phyloP scores from a whole-genome alignment of 116 monocot genomes.

The Papilionanthe hybrid region DNA sequence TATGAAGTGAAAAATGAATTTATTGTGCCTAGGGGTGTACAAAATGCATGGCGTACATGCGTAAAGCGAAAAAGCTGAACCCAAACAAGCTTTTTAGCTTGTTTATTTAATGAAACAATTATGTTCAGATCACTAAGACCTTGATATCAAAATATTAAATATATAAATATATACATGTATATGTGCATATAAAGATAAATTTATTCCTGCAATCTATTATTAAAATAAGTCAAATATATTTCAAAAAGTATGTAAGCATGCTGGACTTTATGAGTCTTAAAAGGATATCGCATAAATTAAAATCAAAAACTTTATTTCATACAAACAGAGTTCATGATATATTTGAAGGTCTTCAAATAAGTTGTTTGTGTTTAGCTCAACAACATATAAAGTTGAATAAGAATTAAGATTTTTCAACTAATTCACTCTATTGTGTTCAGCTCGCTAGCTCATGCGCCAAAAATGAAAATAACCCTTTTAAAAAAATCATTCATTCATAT shows the following conservation, averaged over 20 bases:
- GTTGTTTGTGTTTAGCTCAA: not conserved
- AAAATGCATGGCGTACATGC: not conserved
- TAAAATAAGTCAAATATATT: not conserved
- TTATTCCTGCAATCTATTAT: not conserved
- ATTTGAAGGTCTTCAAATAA: not conserved
- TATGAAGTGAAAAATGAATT: not conserved
- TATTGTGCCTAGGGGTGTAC: not conserved
- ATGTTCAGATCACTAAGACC: not conserved
- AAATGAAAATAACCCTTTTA: not conserved
- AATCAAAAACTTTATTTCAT: not conserved
- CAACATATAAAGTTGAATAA: not conserved
- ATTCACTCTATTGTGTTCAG: not conserved
- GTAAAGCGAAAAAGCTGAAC: not conserved
- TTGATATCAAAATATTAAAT: not conserved
- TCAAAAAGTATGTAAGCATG: not conserved
- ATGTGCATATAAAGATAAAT: not conserved
- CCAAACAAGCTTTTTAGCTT: not conserved
- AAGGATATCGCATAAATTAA: not conserved
- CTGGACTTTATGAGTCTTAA: not conserved
- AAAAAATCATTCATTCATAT: not conserved
- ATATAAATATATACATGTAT: not conserved
- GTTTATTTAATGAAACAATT: too few species aligned
- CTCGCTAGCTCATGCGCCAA: not conserved
- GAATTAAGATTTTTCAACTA: not conserved
- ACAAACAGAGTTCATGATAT: not conserved